Base-by-base conservation (phyloP, 192 early-diverging fungal genomes). In the Podila clonocystis region DNA sequence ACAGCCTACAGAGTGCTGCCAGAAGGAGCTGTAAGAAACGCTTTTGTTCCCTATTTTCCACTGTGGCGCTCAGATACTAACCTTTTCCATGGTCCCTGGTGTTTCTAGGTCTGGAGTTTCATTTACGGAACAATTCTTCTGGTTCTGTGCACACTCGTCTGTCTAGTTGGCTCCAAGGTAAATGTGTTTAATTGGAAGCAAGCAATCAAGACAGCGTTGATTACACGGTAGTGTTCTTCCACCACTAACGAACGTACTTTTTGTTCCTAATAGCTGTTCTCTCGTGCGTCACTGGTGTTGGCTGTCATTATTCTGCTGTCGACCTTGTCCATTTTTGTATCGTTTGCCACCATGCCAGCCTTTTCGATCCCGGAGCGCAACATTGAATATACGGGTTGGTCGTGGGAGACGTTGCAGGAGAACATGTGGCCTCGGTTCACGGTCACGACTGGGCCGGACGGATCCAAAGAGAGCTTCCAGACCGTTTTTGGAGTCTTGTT, bases 401-500 rank as follows among this genome's bases (percentile, higher is more conserved):
- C 85, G 50, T 70, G 85, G 83, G 83, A 74, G 50, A 91, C 88
- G 26, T 70, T 93, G 2, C 74, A 85, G 17, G 89, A 90, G 50
- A 93, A 93, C 66, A 31, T 93, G 72, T 93, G 88, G 89, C 91
- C 91, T 2, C 70, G 78, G 6, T 87, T 91, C 50, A 66, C 78
- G 3, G 77, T 83, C 2, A 84, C 83, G n/a, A 73, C 77, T 17
- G 75, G 73, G 17, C 73, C 69, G 15, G 90, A 88, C 55, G 72
- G 82, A 20, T 57, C 83, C 22, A 64, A 75, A 3, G 86, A 91
- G 67, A 87, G 85, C 2, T 74, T 85, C 24, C 76, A 85, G 63
- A 83, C 79, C 2, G 86, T 91, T 48, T 89, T 93, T 57, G 87
- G 89, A 57, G 85, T 93, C 11, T 80, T 93, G 26, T 93, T 93